A percentile compares a stretch with the other conserved stretches of the same genome.
Conservation (phyloP, 2,329 filamentous ascomycete genomes). For the Fusarium virguliforme region DNA sequence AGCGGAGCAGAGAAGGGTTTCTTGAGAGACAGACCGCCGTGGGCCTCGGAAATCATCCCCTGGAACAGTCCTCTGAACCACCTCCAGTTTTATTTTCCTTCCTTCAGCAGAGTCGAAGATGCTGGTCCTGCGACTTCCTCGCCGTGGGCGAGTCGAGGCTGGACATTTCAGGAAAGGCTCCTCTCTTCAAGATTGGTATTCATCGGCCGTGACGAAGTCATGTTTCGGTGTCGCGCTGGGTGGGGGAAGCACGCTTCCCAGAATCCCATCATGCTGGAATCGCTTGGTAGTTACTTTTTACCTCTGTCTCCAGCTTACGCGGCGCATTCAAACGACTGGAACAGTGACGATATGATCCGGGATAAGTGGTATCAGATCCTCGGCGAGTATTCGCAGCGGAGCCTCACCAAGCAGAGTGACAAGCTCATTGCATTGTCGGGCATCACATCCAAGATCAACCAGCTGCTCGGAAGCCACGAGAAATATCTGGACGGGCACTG, state of each 20-base stretch:
- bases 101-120: background rate
- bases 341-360: background rate
- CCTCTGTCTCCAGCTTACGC: background rate
- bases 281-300: slow-evolving; percentile 2
- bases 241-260: background rate
- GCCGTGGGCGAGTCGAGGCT: background rate
- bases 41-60: background rate
- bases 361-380: slow-evolving; percentile 24
- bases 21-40: background rate
- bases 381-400: slow-evolving; percentile 13
- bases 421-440: slow-evolving; percentile 11
- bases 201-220: background rate
- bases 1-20: slow-evolving; percentile 10
- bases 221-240: slow-evolving; percentile 5
- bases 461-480: background rate
- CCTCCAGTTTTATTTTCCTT: background rate
- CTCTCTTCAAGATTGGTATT: slow-evolving; percentile 1
- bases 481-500: background rate
- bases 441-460: background rate
- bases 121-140: slow-evolving; percentile 3
- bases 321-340: background rate
- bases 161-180: slow-evolving; percentile 4
- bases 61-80: background rate
- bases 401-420: slow-evolving; percentile 25
- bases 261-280: background rate